Evolutionary conservation across 1,139 yeast genomes (phyloP).

Genomic region (Geotrichum reessii): DNA sequence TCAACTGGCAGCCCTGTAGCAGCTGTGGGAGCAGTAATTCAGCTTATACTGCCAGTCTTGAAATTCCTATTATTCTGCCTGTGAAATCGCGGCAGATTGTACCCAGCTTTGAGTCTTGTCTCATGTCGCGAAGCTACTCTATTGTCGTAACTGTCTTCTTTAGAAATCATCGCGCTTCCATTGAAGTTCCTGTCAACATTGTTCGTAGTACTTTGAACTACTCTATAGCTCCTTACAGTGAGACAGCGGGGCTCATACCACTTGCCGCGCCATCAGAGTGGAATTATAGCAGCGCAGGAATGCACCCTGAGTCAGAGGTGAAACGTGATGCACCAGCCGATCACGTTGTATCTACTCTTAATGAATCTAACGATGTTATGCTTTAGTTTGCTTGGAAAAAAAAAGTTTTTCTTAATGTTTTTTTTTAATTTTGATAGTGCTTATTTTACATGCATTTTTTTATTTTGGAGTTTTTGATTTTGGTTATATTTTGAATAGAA

Average conservation of each 20-base stretch:
- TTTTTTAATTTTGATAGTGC: no score
- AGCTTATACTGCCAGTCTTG: background rate
- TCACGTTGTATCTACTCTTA: background rate
- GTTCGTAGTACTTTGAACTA: background rate
- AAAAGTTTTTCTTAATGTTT: background rate
- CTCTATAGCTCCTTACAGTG: background rate
- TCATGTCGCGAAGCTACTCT: constrained; percentile 4
- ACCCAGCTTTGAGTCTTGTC: constrained; percentile 8
- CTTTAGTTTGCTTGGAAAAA: no score
- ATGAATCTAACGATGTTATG: background rate
- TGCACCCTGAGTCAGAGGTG: background rate
- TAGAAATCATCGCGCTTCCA: background rate
- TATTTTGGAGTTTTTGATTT: background rate
- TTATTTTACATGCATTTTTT: no score
- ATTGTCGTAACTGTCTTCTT: background rate
- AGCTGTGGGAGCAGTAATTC: background rate
- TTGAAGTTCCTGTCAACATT: background rate
- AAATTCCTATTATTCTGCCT: background rate
- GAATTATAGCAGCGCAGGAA: background rate
- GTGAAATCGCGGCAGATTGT: background rate
- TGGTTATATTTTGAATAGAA: background rate
- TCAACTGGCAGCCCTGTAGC: background rate
- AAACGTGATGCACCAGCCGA: background rate
- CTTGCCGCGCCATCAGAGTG: background rate
- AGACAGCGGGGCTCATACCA: background rate